phyloP scores from a whole-genome alignment of 2,329 filamentous ascomycete species.

The Xylariomycetidae sp. region DNA sequence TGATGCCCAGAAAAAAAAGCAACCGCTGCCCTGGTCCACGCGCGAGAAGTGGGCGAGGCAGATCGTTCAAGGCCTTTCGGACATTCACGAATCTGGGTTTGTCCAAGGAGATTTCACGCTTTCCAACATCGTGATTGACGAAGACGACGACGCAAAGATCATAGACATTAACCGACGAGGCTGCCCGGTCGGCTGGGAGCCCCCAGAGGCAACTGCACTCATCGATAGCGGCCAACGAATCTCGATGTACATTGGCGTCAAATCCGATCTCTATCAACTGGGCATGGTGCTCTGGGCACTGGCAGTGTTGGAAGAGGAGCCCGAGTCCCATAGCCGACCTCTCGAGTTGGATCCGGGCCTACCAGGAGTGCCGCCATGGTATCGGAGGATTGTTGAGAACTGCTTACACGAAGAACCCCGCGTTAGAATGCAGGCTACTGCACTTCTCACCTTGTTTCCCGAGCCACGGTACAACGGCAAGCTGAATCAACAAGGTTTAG shows the following conservation, averaged over 20 bases:
- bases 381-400: conserved; percentile 64
- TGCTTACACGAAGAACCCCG: conserved; percentile 74
- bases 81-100: conserved; percentile 93
- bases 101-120: conserved; percentile 97
- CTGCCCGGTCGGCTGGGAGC: conserved; percentile 97
- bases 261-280: conserved; percentile 91
- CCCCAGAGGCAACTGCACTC: conserved; percentile 79
- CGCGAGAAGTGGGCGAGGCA: conserved; percentile 86
- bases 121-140: conserved; percentile 93
- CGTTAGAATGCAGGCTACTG: conserved; percentile 64
- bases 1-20: conserved; percentile 61
- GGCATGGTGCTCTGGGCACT: conserved; percentile 97
- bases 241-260: conserved; percentile 96
- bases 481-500: conserved; percentile 19
- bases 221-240: conserved; percentile 87
- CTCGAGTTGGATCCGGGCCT: conserved; percentile 56
- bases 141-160: conserved; percentile 79
- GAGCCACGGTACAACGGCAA: conserved; percentile 20
- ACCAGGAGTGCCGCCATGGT: conserved; percentile 82
- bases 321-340: conserved; percentile 71
- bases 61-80: conserved; percentile 80
- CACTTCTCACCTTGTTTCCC: conserved; percentile 66
- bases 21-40: conserved; percentile 58
- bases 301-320: conserved; percentile 82
- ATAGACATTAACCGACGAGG: conserved; percentile 97